Conservation (phyloP, 78 protist genomes). For the Dictyostelium citrinum region DNA sequence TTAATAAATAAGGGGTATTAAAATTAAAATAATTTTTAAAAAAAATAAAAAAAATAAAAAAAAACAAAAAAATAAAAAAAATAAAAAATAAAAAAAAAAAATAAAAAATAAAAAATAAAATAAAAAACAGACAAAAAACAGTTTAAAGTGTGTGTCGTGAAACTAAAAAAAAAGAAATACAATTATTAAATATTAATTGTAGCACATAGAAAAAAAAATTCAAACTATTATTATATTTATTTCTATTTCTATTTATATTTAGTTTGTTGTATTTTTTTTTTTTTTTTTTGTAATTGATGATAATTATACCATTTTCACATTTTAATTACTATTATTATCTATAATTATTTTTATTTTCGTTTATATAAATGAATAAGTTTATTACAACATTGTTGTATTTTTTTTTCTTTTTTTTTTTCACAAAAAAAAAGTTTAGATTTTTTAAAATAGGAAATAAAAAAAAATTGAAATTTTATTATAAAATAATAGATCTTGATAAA, state of each 20-base stretch:
- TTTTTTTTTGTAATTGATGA: background rate
- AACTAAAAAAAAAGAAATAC: background rate
- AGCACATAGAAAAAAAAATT: background rate
- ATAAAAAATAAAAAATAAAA: background rate
- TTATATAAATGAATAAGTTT: no score
- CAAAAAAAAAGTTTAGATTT: no score
- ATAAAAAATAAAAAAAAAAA: no score
- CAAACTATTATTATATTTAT: background rate
- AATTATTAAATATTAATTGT: background rate
- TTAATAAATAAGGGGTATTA: background rate
- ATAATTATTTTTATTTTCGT: no score
- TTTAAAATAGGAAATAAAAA: no score
- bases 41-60: background rate
- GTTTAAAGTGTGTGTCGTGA: background rate
- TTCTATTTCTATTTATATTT: background rate
- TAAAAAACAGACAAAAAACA: background rate
- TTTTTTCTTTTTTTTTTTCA: no score
- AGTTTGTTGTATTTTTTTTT: background rate
- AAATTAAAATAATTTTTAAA: background rate
- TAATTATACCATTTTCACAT: background rate
- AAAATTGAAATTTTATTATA: no score
- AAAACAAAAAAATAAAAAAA: background rate
- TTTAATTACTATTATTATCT: background rate
- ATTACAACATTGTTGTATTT: no score
- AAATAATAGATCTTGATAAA: no score